Evolutionary conservation across 2,329 filamentous ascomycete species (phyloP), one percentile per base, ranked within the genome.

Genomic region (Cadophora sp.): DNA sequence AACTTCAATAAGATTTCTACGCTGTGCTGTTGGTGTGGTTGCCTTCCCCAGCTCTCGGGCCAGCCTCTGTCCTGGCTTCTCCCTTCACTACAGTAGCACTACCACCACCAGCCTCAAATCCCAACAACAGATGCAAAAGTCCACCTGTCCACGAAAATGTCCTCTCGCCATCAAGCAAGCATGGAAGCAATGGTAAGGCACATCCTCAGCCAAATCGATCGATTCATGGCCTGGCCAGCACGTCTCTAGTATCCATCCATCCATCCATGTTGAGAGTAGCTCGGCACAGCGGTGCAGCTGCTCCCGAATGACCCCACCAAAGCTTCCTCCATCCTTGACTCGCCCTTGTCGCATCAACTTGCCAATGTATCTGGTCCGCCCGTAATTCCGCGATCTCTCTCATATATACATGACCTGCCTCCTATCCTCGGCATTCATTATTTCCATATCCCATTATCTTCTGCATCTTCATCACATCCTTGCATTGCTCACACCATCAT

Each of bases 401-500:
- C 56, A 26, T 59, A 40, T 59, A 59, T 58, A 59, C 31, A 26
- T 59, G 26, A 55, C 29, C 55, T 27, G 27, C 34, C 56, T 60
- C 56, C 51, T 55, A 53, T 7, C 11, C 51, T 31, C 24, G 16
- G 51, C 51, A 31, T 31, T 19, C 26, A 16, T n/a, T 31, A 19
- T 55, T 24, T 34, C 53, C 53, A 43, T 19, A 43, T 43, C 40
- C 40, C 12, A 43, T 43, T 43, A 34, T 56, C 29, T 56, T 8
- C 19, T 31, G 9, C 31, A 27, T 34, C 37, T 37, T 58, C 29
- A 65, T 53, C 48, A 58, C 60, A 34, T 14, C 37, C n/a, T 50
- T 62, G 50, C 64, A 56, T 37, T 29, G 11, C 55, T 43, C 46
- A 4, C 34, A 22, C 62, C 65, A 71, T 43, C 58, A 76, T 77